A percentile compares a stretch with the other conserved stretches of the same genome.
Conservation (phyloP, 768 basidiomycete genomes). For the Kwoniella dendrophila region DNA sequence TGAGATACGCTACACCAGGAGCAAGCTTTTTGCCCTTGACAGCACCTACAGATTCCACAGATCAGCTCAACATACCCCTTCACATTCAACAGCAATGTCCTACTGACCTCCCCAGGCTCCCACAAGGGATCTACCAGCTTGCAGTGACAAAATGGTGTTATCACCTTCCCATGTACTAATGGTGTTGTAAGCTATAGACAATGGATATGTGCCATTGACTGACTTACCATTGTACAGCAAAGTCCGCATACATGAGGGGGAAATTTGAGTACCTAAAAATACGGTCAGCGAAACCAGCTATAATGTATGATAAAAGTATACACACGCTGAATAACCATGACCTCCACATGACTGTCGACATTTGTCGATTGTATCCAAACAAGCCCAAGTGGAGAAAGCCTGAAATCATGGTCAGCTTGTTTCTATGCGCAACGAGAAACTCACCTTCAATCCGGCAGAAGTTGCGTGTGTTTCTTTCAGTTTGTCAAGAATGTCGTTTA, state of each 20-base stretch:
- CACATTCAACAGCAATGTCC: not conserved
- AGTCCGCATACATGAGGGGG: conserved; percentile 57
- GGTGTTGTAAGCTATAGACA: conserved; percentile 7
- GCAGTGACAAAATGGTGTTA: conserved; percentile 57
- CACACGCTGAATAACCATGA: conserved; percentile 58
- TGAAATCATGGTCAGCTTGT: not conserved
- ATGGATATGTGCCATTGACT: not conserved
- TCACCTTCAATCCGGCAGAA: conserved; percentile 57
- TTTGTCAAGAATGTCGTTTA: conserved; percentile 57
- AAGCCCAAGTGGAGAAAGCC: conserved; percentile 60
- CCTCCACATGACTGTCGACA: conserved; percentile 58
- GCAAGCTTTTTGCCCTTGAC: conserved; percentile 55
- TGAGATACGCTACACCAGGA: conserved; percentile 58
- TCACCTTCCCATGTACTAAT: conserved; percentile 58
- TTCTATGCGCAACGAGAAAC: not conserved
- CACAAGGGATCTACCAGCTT: conserved; percentile 55
- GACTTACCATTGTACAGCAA: conserved; percentile 55
- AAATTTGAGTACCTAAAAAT: conserved; percentile 50
- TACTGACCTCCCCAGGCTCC: conserved; percentile 53
- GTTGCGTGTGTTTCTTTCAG: conserved; percentile 60
- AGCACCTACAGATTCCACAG: conserved; percentile 40
- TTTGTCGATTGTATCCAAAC: conserved; percentile 59
- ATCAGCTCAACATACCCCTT: conserved; percentile 32
- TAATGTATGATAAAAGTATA: not conserved
- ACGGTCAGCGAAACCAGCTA: conserved; percentile 8